A percentile compares a stretch with the other conserved stretches of the same genome.
phyloP scores from a whole-genome alignment of 2,329 filamentous ascomycete genomes.

The Colletotrichum truncatum region DNA sequence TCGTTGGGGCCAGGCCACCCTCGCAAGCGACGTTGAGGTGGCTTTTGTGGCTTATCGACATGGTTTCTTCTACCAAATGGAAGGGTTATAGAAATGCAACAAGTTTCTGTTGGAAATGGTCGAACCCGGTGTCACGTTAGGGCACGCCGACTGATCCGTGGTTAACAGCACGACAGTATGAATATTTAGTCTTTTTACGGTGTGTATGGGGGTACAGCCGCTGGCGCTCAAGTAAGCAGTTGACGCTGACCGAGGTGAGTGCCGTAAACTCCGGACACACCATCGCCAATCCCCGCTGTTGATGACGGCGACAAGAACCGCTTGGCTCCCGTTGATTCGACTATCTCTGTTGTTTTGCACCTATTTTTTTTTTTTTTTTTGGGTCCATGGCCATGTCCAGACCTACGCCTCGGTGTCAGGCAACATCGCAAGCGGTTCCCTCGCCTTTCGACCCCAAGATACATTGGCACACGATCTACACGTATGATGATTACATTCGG shows the following conservation, averaged over 20 bases:
- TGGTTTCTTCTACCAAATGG: neutral
- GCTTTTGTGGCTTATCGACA: neutral
- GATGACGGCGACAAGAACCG: conserved; percentile 23
- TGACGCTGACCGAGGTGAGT: conserved; percentile 29
- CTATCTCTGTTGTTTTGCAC: neutral
- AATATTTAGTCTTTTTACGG: conserved; percentile 15
- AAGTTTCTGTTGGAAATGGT: neutral
- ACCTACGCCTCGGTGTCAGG: neutral
- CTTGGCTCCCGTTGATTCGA: conserved; percentile 2
- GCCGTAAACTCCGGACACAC: conserved; percentile 20
- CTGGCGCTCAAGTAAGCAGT: neutral
- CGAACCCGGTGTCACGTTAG: neutral
- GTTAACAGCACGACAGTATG: conserved; percentile 23
- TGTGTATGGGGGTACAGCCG: conserved; percentile 15
- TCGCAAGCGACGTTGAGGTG: neutral
- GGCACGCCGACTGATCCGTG: conserved; percentile 14
- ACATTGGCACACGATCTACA: neutral
- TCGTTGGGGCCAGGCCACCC: neutral
- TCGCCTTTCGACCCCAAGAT: neutral
- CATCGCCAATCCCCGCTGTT: conserved; percentile 13
- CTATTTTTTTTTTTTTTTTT: too few relatives aligned
- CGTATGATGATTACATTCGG: neutral
- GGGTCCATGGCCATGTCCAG: neutral
- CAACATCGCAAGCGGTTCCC: neutral
- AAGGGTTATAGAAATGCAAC: neutral